A percentile compares a stretch with the other conserved stretches of the same genome.
These are phyloP conservation scores for Chlorella ohadii DNA, from an alignment of 139 green algal species.

Conservation along the genomic window DNA sequence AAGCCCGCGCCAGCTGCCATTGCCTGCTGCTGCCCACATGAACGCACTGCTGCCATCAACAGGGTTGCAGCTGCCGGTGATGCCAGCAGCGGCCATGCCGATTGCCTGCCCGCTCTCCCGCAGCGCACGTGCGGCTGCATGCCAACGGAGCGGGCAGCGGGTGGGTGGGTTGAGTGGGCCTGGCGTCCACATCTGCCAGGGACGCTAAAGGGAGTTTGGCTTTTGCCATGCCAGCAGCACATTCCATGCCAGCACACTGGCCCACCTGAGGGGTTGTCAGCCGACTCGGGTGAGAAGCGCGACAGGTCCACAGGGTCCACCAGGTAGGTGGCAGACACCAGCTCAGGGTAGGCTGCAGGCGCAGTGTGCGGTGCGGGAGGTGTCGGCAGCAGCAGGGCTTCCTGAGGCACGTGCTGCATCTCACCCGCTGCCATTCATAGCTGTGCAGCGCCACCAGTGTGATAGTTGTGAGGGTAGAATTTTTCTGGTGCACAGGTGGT, in stretches of 20 bases:
- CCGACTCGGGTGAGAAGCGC: conserved; percentile 41
- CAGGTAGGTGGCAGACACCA: conserved; percentile 57
- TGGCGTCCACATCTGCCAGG: too few relatives aligned
- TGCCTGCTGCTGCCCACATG: conserved; percentile 27
- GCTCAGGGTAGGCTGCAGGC: not conserved
- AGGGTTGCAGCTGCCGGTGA: conserved; percentile 58
- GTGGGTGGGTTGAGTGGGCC: too few relatives aligned
- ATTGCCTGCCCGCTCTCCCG: conserved; percentile 12
- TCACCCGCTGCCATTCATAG: too few relatives aligned
- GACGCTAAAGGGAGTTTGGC: too few relatives aligned
- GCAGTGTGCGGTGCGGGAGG: not conserved
- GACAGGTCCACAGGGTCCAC: conserved; percentile 72
- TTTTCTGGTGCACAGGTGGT: too few relatives aligned
- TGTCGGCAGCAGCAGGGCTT: too few relatives aligned
- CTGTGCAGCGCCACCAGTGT: too few relatives aligned
- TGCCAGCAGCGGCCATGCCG: conserved; percentile 55
- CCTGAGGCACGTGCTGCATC: too few relatives aligned
- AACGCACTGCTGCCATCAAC: conserved; percentile 50
- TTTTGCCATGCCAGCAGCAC: too few relatives aligned
- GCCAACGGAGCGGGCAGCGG: too few relatives aligned
- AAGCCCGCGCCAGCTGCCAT: conserved; percentile 41
- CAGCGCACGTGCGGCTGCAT: conserved; percentile 47
- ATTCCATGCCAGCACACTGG: too few relatives aligned
- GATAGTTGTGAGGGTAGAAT: too few relatives aligned
- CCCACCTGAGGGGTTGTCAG: conserved; percentile 48